These are phyloP conservation scores for Sporothrix euskadiensis DNA, from an alignment of 2,329 filamentous ascomycete genomes.

Conservation along the genomic window DNA sequence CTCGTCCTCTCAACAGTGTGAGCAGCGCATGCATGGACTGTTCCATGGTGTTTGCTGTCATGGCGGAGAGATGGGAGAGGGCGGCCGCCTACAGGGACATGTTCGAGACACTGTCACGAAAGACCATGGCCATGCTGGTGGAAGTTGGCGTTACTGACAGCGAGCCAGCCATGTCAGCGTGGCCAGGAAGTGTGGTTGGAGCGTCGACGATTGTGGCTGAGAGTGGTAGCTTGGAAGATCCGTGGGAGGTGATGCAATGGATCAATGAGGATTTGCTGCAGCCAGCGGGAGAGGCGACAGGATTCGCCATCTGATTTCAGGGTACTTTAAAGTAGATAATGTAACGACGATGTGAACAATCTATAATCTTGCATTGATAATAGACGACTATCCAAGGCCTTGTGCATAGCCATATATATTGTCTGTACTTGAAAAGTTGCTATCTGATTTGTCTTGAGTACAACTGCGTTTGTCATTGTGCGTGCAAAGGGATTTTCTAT, in stretches of 20 bases:
- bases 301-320: background rate
- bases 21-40: conserved; percentile 42
- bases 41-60: conserved; percentile 41
- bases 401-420: no score
- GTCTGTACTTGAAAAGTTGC: no score
- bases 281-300: background rate
- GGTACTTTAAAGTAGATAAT: no score
- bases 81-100: conserved; percentile 39
- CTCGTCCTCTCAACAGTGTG: conserved; percentile 30
- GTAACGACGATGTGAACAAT: no score
- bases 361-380: no score
- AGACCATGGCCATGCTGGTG: background rate
- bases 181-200: background rate
- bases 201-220: background rate
- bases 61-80: conserved; percentile 33
- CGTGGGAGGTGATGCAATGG: conserved; percentile 15
- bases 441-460: no score
- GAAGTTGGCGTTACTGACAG: background rate
- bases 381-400: no score
- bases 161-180: background rate
- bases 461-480: no score
- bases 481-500: no score
- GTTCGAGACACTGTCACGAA: background rate
- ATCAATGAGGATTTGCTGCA: background rate
- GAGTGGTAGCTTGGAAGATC: background rate